phyloP scores from a whole-genome alignment of 495 filamentous ascomycete species.

The Talaromyces wortmannii region DNA sequence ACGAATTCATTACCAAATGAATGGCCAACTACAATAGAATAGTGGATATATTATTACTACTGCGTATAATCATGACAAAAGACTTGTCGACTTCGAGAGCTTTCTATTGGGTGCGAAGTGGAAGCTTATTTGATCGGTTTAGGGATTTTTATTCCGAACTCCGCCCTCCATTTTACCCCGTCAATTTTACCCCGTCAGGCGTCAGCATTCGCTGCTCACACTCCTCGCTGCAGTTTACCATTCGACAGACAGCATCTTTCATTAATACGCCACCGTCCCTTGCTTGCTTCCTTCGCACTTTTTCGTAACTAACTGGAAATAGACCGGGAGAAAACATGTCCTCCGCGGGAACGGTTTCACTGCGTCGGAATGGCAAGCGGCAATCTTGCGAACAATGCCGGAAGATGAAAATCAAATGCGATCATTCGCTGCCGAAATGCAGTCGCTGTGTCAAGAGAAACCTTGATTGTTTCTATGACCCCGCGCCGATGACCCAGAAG shows the following conservation, averaged over 20 bases:
- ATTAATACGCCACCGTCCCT: neutral
- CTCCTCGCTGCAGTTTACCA: neutral
- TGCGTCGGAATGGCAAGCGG: constrained; percentile 20
- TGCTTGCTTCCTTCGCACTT: neutral
- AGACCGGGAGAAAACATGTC: too few relatives aligned
- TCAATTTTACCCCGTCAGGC: neutral
- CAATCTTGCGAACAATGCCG: constrained; percentile 27
- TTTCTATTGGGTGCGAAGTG: too few relatives aligned
- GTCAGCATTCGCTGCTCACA: neutral
- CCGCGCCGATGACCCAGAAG: constrained; percentile 12
- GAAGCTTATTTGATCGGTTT: neutral
- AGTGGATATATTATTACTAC: too few relatives aligned
- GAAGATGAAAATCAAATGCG: constrained; percentile 24
- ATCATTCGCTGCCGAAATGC: constrained; percentile 16
- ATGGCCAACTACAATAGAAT: too few relatives aligned
- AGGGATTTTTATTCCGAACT: neutral
- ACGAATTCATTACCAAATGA: too few relatives aligned
- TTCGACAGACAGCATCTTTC: neutral
- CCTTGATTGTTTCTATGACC: constrained; percentile 9
- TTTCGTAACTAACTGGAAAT: too few relatives aligned
- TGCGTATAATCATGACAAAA: too few relatives aligned
- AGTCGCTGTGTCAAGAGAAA: constrained; percentile 10
- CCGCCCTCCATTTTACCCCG: neutral
- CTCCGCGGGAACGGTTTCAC: too few relatives aligned
- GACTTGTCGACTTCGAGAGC: too few relatives aligned